phyloP scores from a whole-genome alignment of 306 rosid genomes.

The Chamaecrista fasciculata region DNA sequence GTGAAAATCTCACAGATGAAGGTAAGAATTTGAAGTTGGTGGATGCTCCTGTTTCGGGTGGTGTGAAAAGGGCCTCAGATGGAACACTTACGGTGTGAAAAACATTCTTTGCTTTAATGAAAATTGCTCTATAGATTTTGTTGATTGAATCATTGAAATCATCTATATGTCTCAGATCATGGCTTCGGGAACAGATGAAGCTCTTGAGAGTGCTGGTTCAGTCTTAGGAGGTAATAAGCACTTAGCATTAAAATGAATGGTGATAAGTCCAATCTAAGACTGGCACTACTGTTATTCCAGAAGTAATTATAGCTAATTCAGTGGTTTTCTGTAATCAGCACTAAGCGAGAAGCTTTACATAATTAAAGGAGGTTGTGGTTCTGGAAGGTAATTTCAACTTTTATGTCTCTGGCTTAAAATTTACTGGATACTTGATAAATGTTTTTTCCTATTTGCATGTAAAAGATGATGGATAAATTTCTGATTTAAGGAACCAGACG shows the following conservation, averaged over 20 bases:
- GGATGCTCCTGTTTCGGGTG: conserved; percentile 99
- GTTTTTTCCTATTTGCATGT: conserved; percentile 25
- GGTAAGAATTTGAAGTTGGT: conserved; percentile 81
- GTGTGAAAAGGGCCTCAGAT: conserved; percentile 72
- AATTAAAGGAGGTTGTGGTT: conserved; percentile 85
- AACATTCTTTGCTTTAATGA: conserved; percentile 27
- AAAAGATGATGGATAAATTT: conserved; percentile 27
- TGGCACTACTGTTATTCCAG: conserved; percentile 21
- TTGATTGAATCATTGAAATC: conserved; percentile 30
- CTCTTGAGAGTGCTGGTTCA: conserved; percentile 73
- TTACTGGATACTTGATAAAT: background rate
- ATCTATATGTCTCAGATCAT: conserved; percentile 59
- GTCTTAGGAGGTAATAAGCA: conserved; percentile 71
- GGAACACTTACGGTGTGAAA: conserved; percentile 86
- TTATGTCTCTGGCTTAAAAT: conserved; percentile 9
- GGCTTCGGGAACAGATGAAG: conserved; percentile 85
- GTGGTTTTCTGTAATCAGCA: conserved; percentile 50
- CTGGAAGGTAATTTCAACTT: conserved; percentile 74
- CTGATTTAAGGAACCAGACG: conserved; percentile 18
- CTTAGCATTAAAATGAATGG: conserved; percentile 24
- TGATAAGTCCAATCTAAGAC: conserved; percentile 20
- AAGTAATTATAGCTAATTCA: conserved; percentile 32
- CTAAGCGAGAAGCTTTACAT: conserved; percentile 92
- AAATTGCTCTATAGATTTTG: conserved; percentile 26
- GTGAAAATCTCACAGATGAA: conserved; percentile 57